A percentile compares a stretch with the other conserved stretches of the same genome.
phyloP scores from a whole-genome alignment of 345 rosid genomes.

The Moricandia moricandioides region DNA sequence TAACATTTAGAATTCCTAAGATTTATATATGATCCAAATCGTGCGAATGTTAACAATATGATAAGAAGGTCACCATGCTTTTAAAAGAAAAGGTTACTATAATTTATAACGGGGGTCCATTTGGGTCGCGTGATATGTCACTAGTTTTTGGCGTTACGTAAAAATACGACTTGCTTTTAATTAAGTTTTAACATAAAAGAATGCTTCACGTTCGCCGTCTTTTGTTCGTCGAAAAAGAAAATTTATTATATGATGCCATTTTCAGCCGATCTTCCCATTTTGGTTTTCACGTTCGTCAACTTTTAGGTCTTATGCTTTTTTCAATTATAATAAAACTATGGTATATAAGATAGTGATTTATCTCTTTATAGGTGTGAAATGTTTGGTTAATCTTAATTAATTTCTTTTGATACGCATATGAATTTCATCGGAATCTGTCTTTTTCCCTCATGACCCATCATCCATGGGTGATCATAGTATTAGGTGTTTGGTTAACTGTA shows the following conservation, averaged over 20 bases:
- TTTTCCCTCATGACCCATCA: constrained; percentile 10
- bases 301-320: constrained; percentile 15
- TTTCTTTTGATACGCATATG: background rate
- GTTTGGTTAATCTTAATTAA: background rate
- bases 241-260: constrained; percentile 11
- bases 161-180: constrained; percentile 25
- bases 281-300: constrained; percentile 22
- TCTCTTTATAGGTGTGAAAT: background rate
- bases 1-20: background rate
- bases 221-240: constrained; percentile 15
- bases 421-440: constrained; percentile 16
- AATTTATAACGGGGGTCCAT: constrained; percentile 9
- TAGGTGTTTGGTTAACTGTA: background rate
- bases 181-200: background rate
- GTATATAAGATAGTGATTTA: background rate
- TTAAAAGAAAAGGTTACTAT: constrained; percentile 5
- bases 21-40: constrained; percentile 23
- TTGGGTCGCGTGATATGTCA: constrained; percentile 24
- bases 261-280: constrained; percentile 8
- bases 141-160: constrained; percentile 16
- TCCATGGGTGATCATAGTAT: constrained; percentile 26
- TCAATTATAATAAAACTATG: background rate
- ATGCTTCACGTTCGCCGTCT: constrained; percentile 31
- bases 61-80: constrained; percentile 28
- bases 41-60: constrained; percentile 13